These are phyloP conservation scores for Avicennia marina DNA, from an alignment of 257 asterid species.

Conservation along the genomic window DNA sequence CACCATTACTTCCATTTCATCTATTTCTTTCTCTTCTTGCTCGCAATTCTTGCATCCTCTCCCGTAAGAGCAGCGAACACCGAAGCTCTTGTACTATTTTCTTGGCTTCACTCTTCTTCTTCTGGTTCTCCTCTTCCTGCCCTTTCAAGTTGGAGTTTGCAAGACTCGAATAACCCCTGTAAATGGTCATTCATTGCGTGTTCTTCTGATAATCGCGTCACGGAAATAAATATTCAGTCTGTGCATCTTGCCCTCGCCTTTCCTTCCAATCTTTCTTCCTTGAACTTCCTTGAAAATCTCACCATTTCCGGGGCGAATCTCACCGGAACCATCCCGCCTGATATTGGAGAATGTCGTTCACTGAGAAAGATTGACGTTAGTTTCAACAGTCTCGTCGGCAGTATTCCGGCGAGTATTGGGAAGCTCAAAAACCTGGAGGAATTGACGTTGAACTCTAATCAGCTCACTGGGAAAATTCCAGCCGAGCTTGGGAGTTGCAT, in stretches of 20 bases:
- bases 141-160: constrained; percentile 50
- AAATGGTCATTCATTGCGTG: constrained; percentile 56
- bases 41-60: constrained; percentile 16
- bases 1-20: not conserved
- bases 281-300: constrained; percentile 43
- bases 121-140: constrained; percentile 41
- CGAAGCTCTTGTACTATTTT: constrained; percentile 45
- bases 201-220: constrained; percentile 37
- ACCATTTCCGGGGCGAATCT: constrained; percentile 59
- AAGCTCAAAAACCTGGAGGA: constrained; percentile 47
- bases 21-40: constrained; percentile 26
- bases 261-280: constrained; percentile 54
- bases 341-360: constrained; percentile 47
- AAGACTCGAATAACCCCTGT: constrained; percentile 54
- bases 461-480: constrained; percentile 54
- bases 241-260: constrained; percentile 42
- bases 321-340: constrained; percentile 57
- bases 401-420: constrained; percentile 43
- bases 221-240: constrained; percentile 37
- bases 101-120: constrained; percentile 54
- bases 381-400: constrained; percentile 50
- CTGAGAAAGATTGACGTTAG: constrained; percentile 48
- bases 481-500: constrained; percentile 43
- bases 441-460: constrained; percentile 46
- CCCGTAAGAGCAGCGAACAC: constrained; percentile 16